Conservation (phyloP, 768 basidiomycete species). For the Suillus cothurnatus region DNA sequence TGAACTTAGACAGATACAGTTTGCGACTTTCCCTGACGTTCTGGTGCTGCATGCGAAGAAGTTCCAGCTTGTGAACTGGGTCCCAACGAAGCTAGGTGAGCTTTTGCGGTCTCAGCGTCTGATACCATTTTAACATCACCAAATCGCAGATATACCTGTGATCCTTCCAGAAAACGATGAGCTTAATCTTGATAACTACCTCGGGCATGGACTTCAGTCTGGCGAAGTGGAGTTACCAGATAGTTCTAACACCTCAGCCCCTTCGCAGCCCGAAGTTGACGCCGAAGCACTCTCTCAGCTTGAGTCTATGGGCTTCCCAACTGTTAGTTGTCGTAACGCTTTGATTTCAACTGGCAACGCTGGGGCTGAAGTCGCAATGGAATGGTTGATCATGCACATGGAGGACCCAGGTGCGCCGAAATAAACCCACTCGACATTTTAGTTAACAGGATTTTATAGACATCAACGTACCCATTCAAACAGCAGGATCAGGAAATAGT, state of each 20-base stretch:
- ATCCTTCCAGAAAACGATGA: conserved; percentile 59
- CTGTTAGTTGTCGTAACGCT: conserved; percentile 85
- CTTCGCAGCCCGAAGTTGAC: conserved; percentile 67
- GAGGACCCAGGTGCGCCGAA: conserved; percentile 77
- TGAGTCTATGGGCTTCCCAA: conserved; percentile 90
- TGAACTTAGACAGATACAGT: conserved; percentile 60
- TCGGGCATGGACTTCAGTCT: conserved; percentile 70
- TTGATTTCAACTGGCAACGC: conserved; percentile 82
- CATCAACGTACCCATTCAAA: conserved; percentile 78
- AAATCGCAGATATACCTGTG: conserved; percentile 76
- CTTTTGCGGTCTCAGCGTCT: background rate
- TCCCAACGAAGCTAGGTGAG: conserved; percentile 90
- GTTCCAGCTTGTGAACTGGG: conserved; percentile 96
- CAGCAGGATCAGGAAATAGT: conserved; percentile 25
- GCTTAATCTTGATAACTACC: conserved; percentile 62
- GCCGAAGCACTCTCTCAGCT: conserved; percentile 72
- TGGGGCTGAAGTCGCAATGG: conserved; percentile 84
- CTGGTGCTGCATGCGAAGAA: conserved; percentile 91
- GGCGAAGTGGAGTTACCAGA: conserved; percentile 73
- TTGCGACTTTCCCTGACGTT: conserved; percentile 87
- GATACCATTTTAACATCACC: conserved; percentile 2
- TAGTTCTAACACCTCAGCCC: conserved; percentile 41
- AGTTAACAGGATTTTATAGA: conserved; percentile 48
- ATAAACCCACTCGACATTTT: background rate
- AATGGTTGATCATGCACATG: conserved; percentile 95